phyloP scores from a whole-genome alignment of 164 flowering plant species.

The Tetrastigma voinierianum region DNA sequence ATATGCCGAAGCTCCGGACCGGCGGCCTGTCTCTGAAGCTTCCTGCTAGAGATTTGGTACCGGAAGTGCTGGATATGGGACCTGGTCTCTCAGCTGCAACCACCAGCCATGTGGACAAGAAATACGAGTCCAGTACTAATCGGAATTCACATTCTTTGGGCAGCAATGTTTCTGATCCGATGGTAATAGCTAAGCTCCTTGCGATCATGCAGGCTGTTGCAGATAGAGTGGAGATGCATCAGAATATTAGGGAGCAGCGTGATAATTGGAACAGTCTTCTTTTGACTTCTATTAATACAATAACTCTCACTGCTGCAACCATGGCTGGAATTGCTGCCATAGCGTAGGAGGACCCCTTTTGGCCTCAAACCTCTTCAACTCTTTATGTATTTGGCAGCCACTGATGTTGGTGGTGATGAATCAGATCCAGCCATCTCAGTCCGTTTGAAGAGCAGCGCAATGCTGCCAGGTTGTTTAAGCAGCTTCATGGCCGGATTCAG shows the following conservation, averaged over 20 bases:
- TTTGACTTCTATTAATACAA: conserved; percentile 35
- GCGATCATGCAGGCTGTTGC: conserved; percentile 33
- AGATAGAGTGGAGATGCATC: conserved; percentile 51
- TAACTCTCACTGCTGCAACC: conserved; percentile 42
- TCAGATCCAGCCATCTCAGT: conserved; percentile 75
- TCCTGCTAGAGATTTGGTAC: conserved; percentile 10
- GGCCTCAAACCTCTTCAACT: conserved; percentile 46
- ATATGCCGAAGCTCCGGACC: conserved; percentile 10
- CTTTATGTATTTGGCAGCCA: conserved; percentile 48
- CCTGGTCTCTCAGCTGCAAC: neutral
- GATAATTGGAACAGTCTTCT: conserved; percentile 53
- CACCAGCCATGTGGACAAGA: conserved; percentile 6
- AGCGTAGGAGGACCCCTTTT: conserved; percentile 14
- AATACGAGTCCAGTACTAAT: neutral
- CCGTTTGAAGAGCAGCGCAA: conserved; percentile 73
- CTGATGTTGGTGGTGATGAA: conserved; percentile 53
- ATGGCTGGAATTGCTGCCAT: conserved; percentile 38
- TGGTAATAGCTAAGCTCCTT: conserved; percentile 31
- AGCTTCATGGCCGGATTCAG: conserved; percentile 33
- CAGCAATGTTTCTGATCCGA: neutral
- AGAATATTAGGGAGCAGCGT: conserved; percentile 41
- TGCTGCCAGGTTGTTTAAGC: conserved; percentile 52
- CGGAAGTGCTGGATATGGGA: conserved; percentile 9
- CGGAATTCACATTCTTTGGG: too few relatives aligned
- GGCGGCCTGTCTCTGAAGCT: conserved; percentile 15